Conservation (phyloP, 2,329 filamentous ascomycete species). For the Pestalotiopsis sp. region DNA sequence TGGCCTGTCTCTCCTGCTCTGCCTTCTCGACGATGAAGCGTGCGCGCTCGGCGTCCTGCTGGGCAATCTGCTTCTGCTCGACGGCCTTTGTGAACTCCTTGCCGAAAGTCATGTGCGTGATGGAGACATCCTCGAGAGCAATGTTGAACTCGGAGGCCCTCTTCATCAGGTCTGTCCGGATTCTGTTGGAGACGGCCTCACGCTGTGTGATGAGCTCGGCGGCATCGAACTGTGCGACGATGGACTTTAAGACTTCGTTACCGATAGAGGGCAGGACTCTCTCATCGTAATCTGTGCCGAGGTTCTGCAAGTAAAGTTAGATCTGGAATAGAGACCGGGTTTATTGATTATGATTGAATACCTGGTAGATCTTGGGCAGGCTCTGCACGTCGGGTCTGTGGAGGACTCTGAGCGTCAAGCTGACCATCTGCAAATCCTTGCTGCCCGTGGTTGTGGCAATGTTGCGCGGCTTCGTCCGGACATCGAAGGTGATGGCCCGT, state of each 20-base stretch:
- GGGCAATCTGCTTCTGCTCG: constrained; percentile 99
- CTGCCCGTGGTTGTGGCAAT: constrained; percentile 96
- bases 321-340: not conserved
- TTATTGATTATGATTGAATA: constrained; percentile 41
- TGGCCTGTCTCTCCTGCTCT: constrained; percentile 97
- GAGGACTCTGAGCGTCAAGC: constrained; percentile 91
- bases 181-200: constrained; percentile 93
- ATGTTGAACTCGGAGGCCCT: constrained; percentile 98
- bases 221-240: constrained; percentile 98
- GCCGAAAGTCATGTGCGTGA: constrained; percentile 99
- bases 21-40: constrained; percentile 98
- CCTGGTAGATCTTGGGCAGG: constrained; percentile 98
- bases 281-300: constrained; percentile 98
- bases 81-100: constrained; percentile 98
- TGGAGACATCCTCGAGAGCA: constrained; percentile 95
- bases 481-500: constrained; percentile 91
- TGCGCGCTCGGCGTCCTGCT: constrained; percentile 96
- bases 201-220: constrained; percentile 98
- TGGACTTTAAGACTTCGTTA: constrained; percentile 98
- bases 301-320: constrained; percentile 62
- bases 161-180: constrained; percentile 87
- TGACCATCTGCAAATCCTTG: constrained; percentile 99
- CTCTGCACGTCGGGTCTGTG: constrained; percentile 91
- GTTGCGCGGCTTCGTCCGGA: constrained; percentile 94
- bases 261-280: constrained; percentile 97